Percentiles rank a stretch among this genome's conserved stretches.
Conservation (phyloP, 208 protist genomes). For the Leishmania amazonensis region DNA sequence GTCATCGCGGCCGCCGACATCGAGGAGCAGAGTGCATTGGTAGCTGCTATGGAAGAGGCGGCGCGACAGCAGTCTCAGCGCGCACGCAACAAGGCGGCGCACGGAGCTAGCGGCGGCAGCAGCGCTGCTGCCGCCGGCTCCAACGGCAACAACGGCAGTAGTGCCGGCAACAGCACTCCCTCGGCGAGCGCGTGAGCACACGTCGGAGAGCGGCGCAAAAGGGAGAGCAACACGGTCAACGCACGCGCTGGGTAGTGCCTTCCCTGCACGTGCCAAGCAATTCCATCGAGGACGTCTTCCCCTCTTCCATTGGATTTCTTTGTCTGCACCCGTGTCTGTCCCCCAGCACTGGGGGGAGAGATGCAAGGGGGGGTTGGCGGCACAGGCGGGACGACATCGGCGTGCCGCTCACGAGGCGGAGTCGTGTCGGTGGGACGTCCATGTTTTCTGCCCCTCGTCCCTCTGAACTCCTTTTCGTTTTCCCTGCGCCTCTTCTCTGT, state of each 20-base stretch:
- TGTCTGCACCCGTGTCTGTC: neutral
- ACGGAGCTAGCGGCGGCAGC: neutral
- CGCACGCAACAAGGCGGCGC: constrained; percentile 19
- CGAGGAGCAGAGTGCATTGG: constrained; percentile 49
- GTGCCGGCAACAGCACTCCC: constrained; percentile 1
- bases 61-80: constrained; percentile 44
- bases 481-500: neutral
- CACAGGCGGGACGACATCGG: neutral
- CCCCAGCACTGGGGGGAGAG: neutral
- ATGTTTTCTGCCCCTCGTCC: neutral
- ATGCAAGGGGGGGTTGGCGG: neutral
- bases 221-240: neutral
- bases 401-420: neutral
- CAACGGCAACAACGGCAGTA: constrained; percentile 27
- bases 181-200: constrained; percentile 8
- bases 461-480: neutral
- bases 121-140: neutral
- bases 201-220: neutral
- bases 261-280: neutral
- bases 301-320: neutral
- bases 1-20: constrained; percentile 47
- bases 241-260: neutral
- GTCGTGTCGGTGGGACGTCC: neutral
- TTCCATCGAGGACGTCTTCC: neutral
- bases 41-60: constrained; percentile 50